Conservation (phyloP, 1,284 basidiomycete species). For the Trichosporon sp. region DNA sequence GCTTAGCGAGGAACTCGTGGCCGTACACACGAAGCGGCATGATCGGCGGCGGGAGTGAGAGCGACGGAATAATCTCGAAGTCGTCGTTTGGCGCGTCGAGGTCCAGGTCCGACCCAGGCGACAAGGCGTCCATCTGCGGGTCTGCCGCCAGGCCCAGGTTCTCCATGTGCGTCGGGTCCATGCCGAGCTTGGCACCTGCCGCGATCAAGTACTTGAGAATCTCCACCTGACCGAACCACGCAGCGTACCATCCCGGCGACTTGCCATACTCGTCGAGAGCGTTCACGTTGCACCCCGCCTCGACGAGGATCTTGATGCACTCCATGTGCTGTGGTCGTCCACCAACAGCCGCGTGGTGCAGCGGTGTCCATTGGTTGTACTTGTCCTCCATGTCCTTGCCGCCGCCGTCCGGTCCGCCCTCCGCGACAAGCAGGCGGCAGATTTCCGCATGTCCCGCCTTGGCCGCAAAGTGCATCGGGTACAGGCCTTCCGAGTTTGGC, state of each 20-base stretch:
- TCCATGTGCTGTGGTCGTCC: constrained; percentile 65
- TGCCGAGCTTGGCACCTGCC: constrained; percentile 56
- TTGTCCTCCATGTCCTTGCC: constrained; percentile 92
- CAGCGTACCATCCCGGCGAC: constrained; percentile 88
- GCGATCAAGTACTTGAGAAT: constrained; percentile 75
- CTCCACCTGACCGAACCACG: constrained; percentile 91
- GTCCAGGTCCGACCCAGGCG: constrained; percentile 65
- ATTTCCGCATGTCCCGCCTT: constrained; percentile 86
- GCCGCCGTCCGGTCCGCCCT: constrained; percentile 54
- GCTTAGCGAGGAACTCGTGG: constrained; percentile 71
- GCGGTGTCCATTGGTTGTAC: constrained; percentile 96
- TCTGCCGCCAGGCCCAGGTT: constrained; percentile 53
- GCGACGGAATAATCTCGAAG: constrained; percentile 83
- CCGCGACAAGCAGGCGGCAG: constrained; percentile 75
- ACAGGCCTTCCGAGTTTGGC: constrained; percentile 91
- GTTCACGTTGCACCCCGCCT: constrained; percentile 74
- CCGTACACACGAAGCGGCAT: constrained; percentile 68
- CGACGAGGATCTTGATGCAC: constrained; percentile 77
- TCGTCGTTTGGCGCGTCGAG: constrained; percentile 59
- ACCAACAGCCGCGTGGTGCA: constrained; percentile 92
- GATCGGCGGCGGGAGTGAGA: constrained; percentile 95
- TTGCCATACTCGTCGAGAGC: constrained; percentile 83
- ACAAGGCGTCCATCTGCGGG: constrained; percentile 53
- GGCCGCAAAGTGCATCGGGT: constrained; percentile 97
- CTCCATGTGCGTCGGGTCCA: constrained; percentile 38